Conservation (phyloP, 2,329 filamentous ascomycete species). For the Fusarium sp. region DNA sequence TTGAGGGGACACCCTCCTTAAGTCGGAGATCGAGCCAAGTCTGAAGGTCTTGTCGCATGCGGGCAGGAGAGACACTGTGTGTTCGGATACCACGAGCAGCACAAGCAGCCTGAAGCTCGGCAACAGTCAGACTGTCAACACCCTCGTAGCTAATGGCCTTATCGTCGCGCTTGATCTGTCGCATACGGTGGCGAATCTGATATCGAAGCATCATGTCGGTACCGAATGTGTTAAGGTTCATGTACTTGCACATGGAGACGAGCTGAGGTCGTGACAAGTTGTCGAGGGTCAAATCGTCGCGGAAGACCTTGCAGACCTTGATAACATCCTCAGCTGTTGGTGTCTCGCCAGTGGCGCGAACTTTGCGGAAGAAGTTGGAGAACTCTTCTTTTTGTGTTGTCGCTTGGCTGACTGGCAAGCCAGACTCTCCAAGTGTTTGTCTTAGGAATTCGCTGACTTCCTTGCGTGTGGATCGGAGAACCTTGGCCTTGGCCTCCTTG, state of each 20-base stretch:
- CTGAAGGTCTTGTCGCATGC: constrained; percentile 88
- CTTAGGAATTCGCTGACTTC: constrained; percentile 93
- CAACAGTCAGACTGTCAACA: constrained; percentile 91
- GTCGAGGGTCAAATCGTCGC: constrained; percentile 96
- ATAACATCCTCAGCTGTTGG: constrained; percentile 93
- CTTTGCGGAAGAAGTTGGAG: constrained; percentile 95
- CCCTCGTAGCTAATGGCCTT: constrained; percentile 94
- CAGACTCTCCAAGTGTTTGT: constrained; percentile 91
- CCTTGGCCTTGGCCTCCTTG: constrained; percentile 88
- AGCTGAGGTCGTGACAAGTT: constrained; percentile 95
- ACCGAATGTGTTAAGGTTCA: constrained; percentile 97
- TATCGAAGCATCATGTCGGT: constrained; percentile 98
- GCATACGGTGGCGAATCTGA: constrained; percentile 96
- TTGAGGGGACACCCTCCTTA: constrained; percentile 95
- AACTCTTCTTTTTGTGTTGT: constrained; percentile 95
- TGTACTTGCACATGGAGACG: constrained; percentile 97
- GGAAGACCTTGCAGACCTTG: constrained; percentile 99
- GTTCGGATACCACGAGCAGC: constrained; percentile 93
- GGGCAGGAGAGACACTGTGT: constrained; percentile 88
- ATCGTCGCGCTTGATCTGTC: constrained; percentile 99
- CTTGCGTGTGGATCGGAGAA: constrained; percentile 86
- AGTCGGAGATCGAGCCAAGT: constrained; percentile 95
- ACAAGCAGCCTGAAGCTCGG: constrained; percentile 91
- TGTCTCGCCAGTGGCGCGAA: constrained; percentile 89
- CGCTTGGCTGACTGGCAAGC: constrained; percentile 84